These are phyloP conservation scores for Thraustotheca clavata DNA, from an alignment of 352 stramenopile genomes.

Conservation along the genomic window DNA sequence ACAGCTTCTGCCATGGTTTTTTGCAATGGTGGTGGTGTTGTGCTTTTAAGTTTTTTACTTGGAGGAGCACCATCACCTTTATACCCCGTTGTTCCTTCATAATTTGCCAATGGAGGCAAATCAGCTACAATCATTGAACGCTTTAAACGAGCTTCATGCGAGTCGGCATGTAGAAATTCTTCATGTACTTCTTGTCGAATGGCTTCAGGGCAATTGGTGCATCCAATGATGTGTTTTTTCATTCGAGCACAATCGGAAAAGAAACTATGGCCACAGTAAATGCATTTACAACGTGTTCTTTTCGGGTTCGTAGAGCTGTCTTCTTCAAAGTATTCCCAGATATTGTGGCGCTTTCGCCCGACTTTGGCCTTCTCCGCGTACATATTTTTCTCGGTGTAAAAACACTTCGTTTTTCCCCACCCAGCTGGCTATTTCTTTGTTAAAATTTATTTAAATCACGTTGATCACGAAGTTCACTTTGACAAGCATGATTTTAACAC, in stretches of 20 bases:
- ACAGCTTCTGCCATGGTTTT: constrained; percentile 16
- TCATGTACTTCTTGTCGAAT: neutral
- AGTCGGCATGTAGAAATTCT: neutral
- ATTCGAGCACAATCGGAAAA: neutral
- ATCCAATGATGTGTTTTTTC: constrained; percentile 9
- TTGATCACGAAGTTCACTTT: too few relatives aligned
- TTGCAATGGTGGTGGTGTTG: neutral
- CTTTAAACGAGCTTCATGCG: neutral
- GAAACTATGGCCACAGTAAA: constrained; percentile 4
- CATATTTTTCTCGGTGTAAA: too few relatives aligned
- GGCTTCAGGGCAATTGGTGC: neutral
- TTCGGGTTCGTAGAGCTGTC: constrained; percentile 7
- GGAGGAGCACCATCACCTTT: too few relatives aligned
- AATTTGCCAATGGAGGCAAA: neutral
- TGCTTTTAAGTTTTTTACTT: neutral
- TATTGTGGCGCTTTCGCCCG: constrained; percentile 7
- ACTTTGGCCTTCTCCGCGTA: constrained; percentile 8
- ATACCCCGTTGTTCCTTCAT: neutral
- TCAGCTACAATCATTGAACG: neutral
- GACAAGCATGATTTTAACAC: too few relatives aligned
- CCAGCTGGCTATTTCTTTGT: neutral
- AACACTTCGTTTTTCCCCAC: neutral
- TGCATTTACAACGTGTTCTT: neutral
- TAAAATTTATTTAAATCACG: too few relatives aligned
- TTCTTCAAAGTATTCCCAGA: constrained; percentile 7